These are phyloP conservation scores for Knoxia roxburghii DNA, from an alignment of 257 asterid genomes.

Conservation along the genomic window DNA sequence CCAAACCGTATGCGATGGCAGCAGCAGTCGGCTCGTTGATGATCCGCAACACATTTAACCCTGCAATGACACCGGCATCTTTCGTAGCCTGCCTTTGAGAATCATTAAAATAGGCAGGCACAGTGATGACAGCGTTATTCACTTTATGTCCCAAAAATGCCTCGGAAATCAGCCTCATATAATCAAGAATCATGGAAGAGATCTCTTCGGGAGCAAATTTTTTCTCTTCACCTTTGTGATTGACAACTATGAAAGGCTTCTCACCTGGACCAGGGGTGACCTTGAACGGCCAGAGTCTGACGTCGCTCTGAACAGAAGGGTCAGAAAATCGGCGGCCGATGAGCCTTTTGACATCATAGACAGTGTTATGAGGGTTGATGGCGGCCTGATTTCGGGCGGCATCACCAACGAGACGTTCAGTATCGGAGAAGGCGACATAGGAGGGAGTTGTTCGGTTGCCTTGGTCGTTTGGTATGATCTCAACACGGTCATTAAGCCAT, in stretches of 20 bases:
- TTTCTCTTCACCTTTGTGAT: conserved; percentile 45
- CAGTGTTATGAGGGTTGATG: conserved; percentile 58
- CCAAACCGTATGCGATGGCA: conserved; percentile 56
- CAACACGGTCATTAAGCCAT: conserved; percentile 54
- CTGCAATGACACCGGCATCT: conserved; percentile 50
- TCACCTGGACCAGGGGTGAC: conserved; percentile 42
- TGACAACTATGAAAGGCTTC: conserved; percentile 42
- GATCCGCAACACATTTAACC: conserved; percentile 42
- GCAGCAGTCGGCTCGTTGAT: conserved; percentile 65
- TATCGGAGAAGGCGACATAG: conserved; percentile 57
- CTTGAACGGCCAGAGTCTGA: conserved; percentile 55
- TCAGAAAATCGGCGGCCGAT: conserved; percentile 49
- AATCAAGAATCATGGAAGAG: conserved; percentile 43
- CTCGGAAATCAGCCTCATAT: conserved; percentile 47
- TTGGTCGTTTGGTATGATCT: conserved; percentile 56
- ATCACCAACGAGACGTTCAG: conserved; percentile 50
- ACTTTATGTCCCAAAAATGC: conserved; percentile 36
- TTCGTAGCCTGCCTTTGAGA: conserved; percentile 61
- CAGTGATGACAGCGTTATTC: conserved; percentile 51
- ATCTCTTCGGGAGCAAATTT: conserved; percentile 49
- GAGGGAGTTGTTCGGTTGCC: conserved; percentile 66
- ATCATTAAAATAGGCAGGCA: conserved; percentile 55
- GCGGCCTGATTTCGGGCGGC: conserved; percentile 60
- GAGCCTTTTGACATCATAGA: conserved; percentile 53
- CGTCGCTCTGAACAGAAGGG: conserved; percentile 51